Base-by-base conservation (phyloP, 768 basidiomycete species). In the Dioszegia crocea region DNA sequence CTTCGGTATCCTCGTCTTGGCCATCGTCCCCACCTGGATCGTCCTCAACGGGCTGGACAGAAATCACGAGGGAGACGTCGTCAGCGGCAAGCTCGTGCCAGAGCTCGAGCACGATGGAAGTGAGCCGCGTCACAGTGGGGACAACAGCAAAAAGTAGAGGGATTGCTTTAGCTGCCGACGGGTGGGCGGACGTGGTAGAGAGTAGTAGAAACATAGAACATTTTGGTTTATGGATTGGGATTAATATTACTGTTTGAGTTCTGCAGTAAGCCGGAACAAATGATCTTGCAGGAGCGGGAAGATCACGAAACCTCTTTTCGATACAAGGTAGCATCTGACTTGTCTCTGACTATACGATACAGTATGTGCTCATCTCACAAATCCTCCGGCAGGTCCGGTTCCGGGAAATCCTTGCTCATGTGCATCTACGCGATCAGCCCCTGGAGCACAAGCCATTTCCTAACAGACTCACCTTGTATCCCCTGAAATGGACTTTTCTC, bases 371-470 rank as follows among this genome's bases (percentile, higher is more conserved):
- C 9, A 44, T 9, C 27, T 23, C 40, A 58, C 10, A 46, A 19
- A 17, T 53, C 33, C 44, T 57, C 26, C 11, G 66, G 64, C 2
- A 68, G 59, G 24, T 67, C 46, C 31, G 76, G 76, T 6, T 52
- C 61, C 11, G 74, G 69, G 66, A 67, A 75, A 57, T 76, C 73
- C 46, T 66, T 57, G 19, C 47, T 60, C 72, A 77, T 74, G 62
- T 77, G 76, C 55, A 65, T 65, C 59, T 70, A 19, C 4, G 23
- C 17, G 23, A 24, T 44, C 48, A 51, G 43, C 50, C n/a, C 4
- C 17, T 24, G 0, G 4, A 21, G 24, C 14, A 26, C 11, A 36
- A 24, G 46, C 2, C 12, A 30, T 26, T 2, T 3, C 21, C 2
- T 0, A 12, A 4, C 0, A 48, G 10, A 31, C 36, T 14, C 60